phyloP scores from a whole-genome alignment of 2,329 filamentous ascomycete genomes.

The Apiospora hydei region DNA sequence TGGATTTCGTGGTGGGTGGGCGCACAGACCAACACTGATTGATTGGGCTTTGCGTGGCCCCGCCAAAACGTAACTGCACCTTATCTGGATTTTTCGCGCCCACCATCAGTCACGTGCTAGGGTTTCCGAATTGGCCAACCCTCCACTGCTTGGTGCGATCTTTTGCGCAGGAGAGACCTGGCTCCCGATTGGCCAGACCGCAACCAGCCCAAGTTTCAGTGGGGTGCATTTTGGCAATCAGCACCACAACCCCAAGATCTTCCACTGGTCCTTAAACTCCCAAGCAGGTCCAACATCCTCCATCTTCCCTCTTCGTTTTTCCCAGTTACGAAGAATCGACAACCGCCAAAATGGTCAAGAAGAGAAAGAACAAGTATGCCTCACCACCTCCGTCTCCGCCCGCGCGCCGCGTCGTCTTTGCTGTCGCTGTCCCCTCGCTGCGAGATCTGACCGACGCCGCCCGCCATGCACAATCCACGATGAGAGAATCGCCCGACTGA shows the following conservation, averaged over 20 bases:
- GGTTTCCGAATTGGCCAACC: slow-evolving; percentile 37
- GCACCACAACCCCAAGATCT: slow-evolving; percentile 21
- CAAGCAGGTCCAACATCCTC: slow-evolving; percentile 15
- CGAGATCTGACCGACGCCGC: slow-evolving; percentile 16
- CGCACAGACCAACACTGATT: slow-evolving; percentile 26
- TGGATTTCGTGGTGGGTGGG: not conserved
- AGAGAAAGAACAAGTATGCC: slow-evolving; percentile 72
- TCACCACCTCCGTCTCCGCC: not conserved
- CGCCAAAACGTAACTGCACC: slow-evolving; percentile 4
- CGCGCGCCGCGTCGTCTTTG: slow-evolving; percentile 10
- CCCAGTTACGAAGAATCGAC: slow-evolving; percentile 23
- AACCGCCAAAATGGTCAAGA: slow-evolving; percentile 74
- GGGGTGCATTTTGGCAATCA: slow-evolving; percentile 5
- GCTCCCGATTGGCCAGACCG: not conserved
- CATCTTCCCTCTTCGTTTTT: slow-evolving; percentile 19
- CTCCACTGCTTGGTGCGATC: slow-evolving; percentile 27
- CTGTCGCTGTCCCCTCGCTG: not conserved
- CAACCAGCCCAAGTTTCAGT: slow-evolving; percentile 8
- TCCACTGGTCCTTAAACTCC: slow-evolving; percentile 22
- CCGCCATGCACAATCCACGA: not conserved
- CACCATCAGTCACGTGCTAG: slow-evolving; percentile 35
- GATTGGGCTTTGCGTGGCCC: slow-evolving; percentile 26
- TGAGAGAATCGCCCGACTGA: slow-evolving; percentile 31
- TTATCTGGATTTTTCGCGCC: not conserved
- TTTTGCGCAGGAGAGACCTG: slow-evolving; percentile 1